A percentile compares a stretch with the other conserved stretches of the same genome.
Evolutionary conservation across 352 stramenopile species (phyloP).

Genomic region (Globisporangium ultimum): DNA sequence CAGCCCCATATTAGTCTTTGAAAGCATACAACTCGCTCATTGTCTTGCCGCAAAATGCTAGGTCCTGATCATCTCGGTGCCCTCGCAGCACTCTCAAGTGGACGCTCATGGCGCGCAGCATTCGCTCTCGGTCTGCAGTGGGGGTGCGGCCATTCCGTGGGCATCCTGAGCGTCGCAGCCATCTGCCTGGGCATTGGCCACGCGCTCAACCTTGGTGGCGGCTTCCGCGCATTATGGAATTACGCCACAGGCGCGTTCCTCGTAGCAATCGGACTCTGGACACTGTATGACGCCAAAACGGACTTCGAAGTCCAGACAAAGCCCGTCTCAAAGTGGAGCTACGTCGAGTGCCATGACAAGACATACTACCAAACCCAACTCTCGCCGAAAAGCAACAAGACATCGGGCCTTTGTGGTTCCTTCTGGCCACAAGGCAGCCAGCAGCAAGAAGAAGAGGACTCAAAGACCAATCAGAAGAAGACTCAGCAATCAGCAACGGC

Average conservation of each 20-base stretch:
- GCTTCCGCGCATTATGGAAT: constrained; percentile 40
- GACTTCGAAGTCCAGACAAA: constrained; percentile 27
- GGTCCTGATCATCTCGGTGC: constrained; percentile 88
- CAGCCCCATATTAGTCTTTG: background rate
- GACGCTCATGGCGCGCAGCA: constrained; percentile 44
- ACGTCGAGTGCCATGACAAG: constrained; percentile 52
- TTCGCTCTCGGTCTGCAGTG: constrained; percentile 85
- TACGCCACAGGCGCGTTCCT: constrained; percentile 65
- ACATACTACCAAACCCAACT: constrained; percentile 38
- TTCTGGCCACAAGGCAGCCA: constrained; percentile 11
- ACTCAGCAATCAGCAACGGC: constrained; percentile 18
- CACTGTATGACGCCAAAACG: constrained; percentile 30
- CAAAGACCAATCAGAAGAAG: constrained; percentile 9
- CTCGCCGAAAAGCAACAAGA: background rate
- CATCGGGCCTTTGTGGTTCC: background rate
- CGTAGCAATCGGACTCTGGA: constrained; percentile 56
- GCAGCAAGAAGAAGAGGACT: constrained; percentile 3
- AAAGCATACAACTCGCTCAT: background rate
- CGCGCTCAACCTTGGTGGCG: constrained; percentile 22
- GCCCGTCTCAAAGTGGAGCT: constrained; percentile 41
- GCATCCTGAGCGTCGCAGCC: constrained; percentile 67
- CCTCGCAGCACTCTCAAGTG: constrained; percentile 79
- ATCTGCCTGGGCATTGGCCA: constrained; percentile 51
- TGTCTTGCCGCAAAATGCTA: constrained; percentile 5
- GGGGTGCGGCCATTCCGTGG: constrained; percentile 85